Conservation (phyloP, 352 stramenopile genomes). For the Globisporangium cederbergense region DNA sequence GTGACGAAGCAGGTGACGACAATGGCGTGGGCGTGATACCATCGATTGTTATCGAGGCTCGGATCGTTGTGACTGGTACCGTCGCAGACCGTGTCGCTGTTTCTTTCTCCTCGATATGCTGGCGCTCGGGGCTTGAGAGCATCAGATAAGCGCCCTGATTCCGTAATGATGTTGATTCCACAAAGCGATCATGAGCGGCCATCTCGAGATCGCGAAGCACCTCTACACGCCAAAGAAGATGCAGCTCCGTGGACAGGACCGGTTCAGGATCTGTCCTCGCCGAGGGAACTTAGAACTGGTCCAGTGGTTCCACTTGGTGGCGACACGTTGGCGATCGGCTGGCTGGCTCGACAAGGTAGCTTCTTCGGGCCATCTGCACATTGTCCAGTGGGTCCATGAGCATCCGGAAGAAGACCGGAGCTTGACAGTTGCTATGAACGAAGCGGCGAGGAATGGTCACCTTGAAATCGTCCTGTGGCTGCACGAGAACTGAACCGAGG, state of each 20-base stretch:
- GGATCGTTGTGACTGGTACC: neutral
- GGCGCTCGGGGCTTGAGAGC: neutral
- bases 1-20: neutral
- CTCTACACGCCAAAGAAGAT: neutral
- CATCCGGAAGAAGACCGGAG: neutral
- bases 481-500: conserved; percentile 15
- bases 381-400: neutral
- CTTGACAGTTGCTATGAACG: neutral
- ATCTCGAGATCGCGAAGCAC: neutral
- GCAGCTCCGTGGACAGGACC: neutral
- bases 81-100: neutral
- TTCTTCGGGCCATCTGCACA: neutral
- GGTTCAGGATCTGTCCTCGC: neutral
- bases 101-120: conserved; percentile 4
- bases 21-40: neutral
- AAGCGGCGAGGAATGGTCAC: neutral
- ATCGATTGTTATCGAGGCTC: conserved; percentile 3
- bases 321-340: neutral
- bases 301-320: neutral
- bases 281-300: neutral
- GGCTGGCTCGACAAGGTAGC: neutral
- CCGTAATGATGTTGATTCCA: too few species aligned
- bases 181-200: neutral
- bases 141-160: neutral
- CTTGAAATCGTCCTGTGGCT: conserved; percentile 9